A percentile compares a stretch with the other conserved stretches of the same genome.
Conservation (phyloP, 768 basidiomycete species). For the Guyanaporus albipodus region DNA sequence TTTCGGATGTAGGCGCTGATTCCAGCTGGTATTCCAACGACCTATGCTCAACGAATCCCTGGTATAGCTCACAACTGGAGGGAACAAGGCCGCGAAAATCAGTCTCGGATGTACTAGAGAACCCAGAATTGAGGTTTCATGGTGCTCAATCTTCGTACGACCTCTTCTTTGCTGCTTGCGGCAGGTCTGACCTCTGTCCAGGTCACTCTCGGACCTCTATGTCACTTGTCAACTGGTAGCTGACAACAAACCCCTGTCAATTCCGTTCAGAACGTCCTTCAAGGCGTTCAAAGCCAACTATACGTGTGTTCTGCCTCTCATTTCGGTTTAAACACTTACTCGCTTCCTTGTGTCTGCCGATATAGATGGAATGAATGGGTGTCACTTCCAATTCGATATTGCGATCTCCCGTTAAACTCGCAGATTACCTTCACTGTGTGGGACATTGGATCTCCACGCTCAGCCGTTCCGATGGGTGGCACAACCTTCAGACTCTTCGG, state of each 20-base stretch:
- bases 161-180: conserved; percentile 9
- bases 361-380: conserved; percentile 95
- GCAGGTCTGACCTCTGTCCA: conserved; percentile 34
- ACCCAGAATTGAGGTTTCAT: conserved; percentile 78
- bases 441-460: conserved; percentile 85
- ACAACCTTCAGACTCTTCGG: conserved; percentile 89
- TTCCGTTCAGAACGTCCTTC: conserved; percentile 88
- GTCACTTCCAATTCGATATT: conserved; percentile 86
- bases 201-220: conserved; percentile 87
- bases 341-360: not conserved
- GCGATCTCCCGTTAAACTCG: conserved; percentile 84
- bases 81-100: conserved; percentile 68
- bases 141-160: conserved; percentile 74
- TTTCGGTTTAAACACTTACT: not conserved
- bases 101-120: conserved; percentile 77
- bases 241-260: conserved; percentile 89
- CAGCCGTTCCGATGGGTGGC: conserved; percentile 82
- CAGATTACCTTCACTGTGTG: conserved; percentile 94
- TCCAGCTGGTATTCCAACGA: not conserved
- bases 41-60: not conserved
- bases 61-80: conserved; percentile 74
- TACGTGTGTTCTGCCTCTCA: conserved; percentile 46
- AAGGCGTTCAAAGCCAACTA: conserved; percentile 86
- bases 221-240: conserved; percentile 89
- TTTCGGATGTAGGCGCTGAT: conserved; percentile 63